Evolutionary conservation across 768 basidiomycete species (phyloP), one percentile per base, ranked within the genome.

Genomic region (Phylloporus sp.): DNA sequence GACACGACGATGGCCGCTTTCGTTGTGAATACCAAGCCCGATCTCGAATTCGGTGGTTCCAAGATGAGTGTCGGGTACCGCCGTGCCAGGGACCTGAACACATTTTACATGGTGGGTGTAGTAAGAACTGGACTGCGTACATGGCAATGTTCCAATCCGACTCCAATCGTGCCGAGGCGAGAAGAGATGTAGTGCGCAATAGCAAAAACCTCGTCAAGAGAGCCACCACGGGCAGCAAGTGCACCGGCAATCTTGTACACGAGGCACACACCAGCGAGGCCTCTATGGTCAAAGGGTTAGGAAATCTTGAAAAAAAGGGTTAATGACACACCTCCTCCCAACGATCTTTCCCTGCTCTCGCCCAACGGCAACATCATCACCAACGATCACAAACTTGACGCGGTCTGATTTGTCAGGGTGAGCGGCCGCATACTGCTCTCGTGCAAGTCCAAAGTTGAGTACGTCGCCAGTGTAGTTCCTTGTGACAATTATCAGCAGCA

Each of bases 241-340:
- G 91, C 91, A 38, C 92, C 92, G 10, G 91, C 88, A 49, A 94
- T 85, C 71, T 95, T 95, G 76, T 95, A 95, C 1, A 93, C 88
- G 20, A 92, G 71, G 5, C 87, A 81, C 5, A 86, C 87, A 2
- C 89, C 89, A 0, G 89, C 88, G 11, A 91, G 78, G 36, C 91
- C 91, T 62, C 92, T 91, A 22, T 22, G 20, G 50, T 38, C 12
- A 27, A 34, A 39, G 27, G n/a, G 20, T 56, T 1, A 47, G 42
- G 9, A 29, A 18, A 23, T 16, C 2, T 5, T 12, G n/a, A 28
- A 18, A 13, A 31, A 1, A 13, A 3, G 35, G 27, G 6, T 40
- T 11, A 24, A 4, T 5, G 26, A 28, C 47, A 35, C 4, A 4
- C 88, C 90, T 77, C 66, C 92, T 76, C 20, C 93, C 93, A 26